phyloP scores from a whole-genome alignment of 441 rosid species.

The Pelargonium myrrhifolium region DNA sequence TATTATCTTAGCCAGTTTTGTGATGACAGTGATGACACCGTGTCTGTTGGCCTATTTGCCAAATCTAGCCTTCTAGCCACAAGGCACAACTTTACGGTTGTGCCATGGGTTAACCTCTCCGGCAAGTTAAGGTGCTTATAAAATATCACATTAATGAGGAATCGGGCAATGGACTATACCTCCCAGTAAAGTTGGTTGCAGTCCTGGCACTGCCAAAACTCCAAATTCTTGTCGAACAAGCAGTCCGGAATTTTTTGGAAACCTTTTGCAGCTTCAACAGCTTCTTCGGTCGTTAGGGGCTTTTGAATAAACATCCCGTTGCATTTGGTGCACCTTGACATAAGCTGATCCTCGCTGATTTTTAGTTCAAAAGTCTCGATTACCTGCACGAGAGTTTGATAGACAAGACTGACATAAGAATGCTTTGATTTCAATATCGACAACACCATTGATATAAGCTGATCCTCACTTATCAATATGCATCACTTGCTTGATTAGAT shows the following conservation, averaged over 20 bases:
- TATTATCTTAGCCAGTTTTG: no score
- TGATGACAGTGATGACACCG: no score
- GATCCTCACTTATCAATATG: no score
- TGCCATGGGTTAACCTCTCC: no score
- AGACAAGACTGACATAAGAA: no score
- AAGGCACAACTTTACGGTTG: no score
- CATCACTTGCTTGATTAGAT: no score
- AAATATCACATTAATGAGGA: no score
- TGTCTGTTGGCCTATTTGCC: no score
- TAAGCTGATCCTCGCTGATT: constrained; percentile 64
- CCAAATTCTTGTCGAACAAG: constrained; percentile 66
- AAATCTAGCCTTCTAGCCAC: no score
- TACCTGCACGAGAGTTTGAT: constrained; percentile 36
- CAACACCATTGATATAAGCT: no score
- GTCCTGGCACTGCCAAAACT: constrained; percentile 93
- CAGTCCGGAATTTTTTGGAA: constrained; percentile 82
- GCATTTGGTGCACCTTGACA: constrained; percentile 94
- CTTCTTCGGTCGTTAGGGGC: constrained; percentile 72
- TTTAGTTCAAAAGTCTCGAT: constrained; percentile 58
- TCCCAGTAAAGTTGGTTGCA: constrained; percentile 93
- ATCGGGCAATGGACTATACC: constrained; percentile 29
- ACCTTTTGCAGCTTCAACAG: constrained; percentile 86
- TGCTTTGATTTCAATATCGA: constrained; percentile 2
- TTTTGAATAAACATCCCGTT: constrained; percentile 81
- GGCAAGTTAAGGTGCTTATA: no score